Percentiles rank a stretch among this genome's conserved stretches.
Evolutionary conservation across 2,329 filamentous ascomycete species (phyloP).

Genomic region (Delphinella strobiligena): DNA sequence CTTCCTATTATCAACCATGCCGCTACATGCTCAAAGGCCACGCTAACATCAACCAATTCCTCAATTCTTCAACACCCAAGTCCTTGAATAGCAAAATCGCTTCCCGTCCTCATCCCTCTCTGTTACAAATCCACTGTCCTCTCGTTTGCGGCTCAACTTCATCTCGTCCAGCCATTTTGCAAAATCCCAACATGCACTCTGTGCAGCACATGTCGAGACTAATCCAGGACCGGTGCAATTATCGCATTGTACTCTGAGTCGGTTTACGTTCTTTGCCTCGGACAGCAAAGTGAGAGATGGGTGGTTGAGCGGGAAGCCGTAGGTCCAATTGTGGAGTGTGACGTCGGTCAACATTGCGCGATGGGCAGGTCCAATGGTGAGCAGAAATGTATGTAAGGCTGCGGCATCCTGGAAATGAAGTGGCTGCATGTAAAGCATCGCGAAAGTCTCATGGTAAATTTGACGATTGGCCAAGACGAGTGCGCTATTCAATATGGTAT

Average conservation of each 20-base stretch:
- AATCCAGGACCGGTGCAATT: background rate
- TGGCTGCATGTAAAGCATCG: constrained; percentile 3
- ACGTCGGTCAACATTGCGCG: background rate
- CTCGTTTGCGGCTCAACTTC: background rate
- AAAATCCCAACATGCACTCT: background rate
- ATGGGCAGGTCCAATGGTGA: background rate
- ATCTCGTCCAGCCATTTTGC: background rate
- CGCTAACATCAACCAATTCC: no score
- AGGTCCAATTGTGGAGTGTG: background rate
- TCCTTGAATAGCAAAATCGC: background rate
- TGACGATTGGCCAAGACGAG: constrained; percentile 1
- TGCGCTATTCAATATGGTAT: background rate
- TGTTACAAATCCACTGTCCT: background rate
- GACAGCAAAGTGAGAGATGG: background rate
- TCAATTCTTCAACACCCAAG: background rate
- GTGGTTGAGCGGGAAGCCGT: background rate
- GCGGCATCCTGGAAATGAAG: constrained; percentile 1
- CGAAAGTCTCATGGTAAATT: constrained; percentile 2
- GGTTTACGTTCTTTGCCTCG: background rate
- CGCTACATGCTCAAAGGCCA: no score
- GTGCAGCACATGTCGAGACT: background rate
- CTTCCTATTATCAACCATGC: no score
- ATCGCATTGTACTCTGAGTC: background rate
- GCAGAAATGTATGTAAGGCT: constrained; percentile 2
- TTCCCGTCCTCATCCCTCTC: background rate